Conservation (phyloP, 1,284 basidiomycete genomes). For the Cryptococcus jaspeensis region DNA sequence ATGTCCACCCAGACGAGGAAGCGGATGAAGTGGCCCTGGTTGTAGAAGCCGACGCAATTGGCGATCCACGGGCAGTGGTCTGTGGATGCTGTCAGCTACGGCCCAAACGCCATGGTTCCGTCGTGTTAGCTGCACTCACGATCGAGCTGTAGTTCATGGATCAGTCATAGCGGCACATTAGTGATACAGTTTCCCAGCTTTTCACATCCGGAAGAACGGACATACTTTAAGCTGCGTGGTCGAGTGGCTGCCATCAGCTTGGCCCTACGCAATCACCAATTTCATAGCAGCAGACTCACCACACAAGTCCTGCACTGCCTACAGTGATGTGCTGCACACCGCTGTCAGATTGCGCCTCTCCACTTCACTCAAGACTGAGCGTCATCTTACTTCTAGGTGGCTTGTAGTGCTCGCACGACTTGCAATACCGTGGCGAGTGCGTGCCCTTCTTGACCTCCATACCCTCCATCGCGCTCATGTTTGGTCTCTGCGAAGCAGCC, state of each 20-base stretch:
- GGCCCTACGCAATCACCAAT: not conserved
- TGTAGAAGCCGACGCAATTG: constrained; percentile 72
- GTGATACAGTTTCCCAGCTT: not conserved
- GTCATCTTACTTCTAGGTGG: constrained; percentile 49
- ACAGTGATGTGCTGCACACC: constrained; percentile 74
- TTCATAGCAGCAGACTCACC: constrained; percentile 23
- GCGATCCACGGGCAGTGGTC: constrained; percentile 70
- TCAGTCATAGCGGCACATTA: not conserved
- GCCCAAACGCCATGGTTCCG: constrained; percentile 1
- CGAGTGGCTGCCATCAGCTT: not conserved
- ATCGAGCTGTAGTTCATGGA: constrained; percentile 30
- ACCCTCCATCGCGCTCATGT: constrained; percentile 64
- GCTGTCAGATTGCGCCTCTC: constrained; percentile 52
- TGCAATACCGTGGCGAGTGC: constrained; percentile 74
- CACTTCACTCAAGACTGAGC: constrained; percentile 44
- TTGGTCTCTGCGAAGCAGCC: constrained; percentile 62
- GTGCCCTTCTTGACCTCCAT: constrained; percentile 85
- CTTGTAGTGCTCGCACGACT: constrained; percentile 61
- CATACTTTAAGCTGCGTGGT: constrained; percentile 51
- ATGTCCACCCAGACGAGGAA: constrained; percentile 89
- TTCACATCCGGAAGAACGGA: not conserved
- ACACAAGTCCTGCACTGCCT: constrained; percentile 72
- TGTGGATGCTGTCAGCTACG: constrained; percentile 53
- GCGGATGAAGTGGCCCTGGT: constrained; percentile 86
- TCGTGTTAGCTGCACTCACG: constrained; percentile 13